Evolutionary conservation across 805 yeast genomes (phyloP).

Genomic region (Ogataea methanolica): DNA sequence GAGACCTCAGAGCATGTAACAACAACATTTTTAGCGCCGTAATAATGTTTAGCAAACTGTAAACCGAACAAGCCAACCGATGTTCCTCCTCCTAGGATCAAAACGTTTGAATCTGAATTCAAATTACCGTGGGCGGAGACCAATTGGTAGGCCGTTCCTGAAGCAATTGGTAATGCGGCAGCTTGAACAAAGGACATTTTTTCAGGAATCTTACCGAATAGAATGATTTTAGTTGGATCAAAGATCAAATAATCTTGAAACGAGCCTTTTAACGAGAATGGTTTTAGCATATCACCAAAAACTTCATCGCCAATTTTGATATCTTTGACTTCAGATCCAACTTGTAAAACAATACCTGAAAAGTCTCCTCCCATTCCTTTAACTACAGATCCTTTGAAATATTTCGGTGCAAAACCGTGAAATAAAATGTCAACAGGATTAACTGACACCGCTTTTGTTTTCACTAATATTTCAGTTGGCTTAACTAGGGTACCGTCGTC

Average conservation of each 20-base stretch:
- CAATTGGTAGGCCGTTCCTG: conserved; percentile 51
- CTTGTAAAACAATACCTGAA: conserved; percentile 14
- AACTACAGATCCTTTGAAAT: neutral
- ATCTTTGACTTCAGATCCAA: conserved; percentile 12
- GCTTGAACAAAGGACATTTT: conserved; percentile 49
- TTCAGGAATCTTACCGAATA: conserved; percentile 43
- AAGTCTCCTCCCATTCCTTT: conserved; percentile 15
- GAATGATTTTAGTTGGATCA: conserved; percentile 27
- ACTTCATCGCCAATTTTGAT: conserved; percentile 15
- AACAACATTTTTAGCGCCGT: conserved; percentile 47
- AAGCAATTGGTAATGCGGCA: conserved; percentile 61
- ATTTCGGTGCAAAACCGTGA: conserved; percentile 6
- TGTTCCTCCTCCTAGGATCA: conserved; percentile 73
- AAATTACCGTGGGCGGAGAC: conserved; percentile 25
- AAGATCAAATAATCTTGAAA: conserved; percentile 41
- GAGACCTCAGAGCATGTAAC: conserved; percentile 41
- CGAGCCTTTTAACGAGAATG: conserved; percentile 31
- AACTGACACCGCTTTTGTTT: conserved; percentile 13
- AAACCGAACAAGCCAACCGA: conserved; percentile 56
- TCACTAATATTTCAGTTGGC: conserved; percentile 13
- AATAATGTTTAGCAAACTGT: conserved; percentile 50
- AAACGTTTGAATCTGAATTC: conserved; percentile 38
- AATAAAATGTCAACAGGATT: conserved; percentile 18
- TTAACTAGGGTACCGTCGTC: conserved; percentile 4
- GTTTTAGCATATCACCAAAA: conserved; percentile 6